These are phyloP conservation scores for Apium graveolens DNA, from an alignment of 129 eudicot genomes.

Conservation along the genomic window DNA sequence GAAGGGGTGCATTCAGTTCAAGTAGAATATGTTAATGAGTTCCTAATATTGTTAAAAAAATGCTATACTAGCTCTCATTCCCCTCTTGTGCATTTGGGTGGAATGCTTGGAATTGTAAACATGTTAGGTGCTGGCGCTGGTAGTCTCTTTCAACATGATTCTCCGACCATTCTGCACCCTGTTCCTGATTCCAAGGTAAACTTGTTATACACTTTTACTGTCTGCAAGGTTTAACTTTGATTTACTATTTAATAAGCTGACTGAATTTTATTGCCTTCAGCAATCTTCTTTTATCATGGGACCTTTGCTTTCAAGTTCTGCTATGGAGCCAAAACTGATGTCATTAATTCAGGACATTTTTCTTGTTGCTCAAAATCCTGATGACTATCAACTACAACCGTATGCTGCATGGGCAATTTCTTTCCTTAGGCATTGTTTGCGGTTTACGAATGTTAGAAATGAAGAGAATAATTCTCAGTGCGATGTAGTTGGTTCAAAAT, in stretches of 20 bases:
- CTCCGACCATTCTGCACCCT: constrained; percentile 25
- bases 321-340: constrained; percentile 48
- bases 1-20: constrained; percentile 58
- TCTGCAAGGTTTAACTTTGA: background rate
- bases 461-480: constrained; percentile 21
- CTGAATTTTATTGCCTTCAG: constrained; percentile 22
- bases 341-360: constrained; percentile 70
- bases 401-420: constrained; percentile 90
- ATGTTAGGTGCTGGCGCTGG: constrained; percentile 86
- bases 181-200: constrained; percentile 36
- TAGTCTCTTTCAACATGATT: constrained; percentile 28
- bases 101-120: constrained; percentile 92
- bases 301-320: constrained; percentile 56
- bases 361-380: constrained; percentile 71
- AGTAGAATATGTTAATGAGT: constrained; percentile 32
- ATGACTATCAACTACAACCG: constrained; percentile 62
- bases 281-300: constrained; percentile 48
- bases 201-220: background rate
- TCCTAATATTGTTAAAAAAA: constrained; percentile 44
- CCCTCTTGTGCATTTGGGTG: constrained; percentile 77
- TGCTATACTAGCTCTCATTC: constrained; percentile 51
- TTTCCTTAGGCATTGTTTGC: constrained; percentile 58
- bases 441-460: constrained; percentile 35
- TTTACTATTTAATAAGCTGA: background rate
- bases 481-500: constrained; percentile 24